These are phyloP conservation scores for Ceratocystiopsis minuta DNA, from an alignment of 2,329 filamentous ascomycete genomes.

Conservation along the genomic window DNA sequence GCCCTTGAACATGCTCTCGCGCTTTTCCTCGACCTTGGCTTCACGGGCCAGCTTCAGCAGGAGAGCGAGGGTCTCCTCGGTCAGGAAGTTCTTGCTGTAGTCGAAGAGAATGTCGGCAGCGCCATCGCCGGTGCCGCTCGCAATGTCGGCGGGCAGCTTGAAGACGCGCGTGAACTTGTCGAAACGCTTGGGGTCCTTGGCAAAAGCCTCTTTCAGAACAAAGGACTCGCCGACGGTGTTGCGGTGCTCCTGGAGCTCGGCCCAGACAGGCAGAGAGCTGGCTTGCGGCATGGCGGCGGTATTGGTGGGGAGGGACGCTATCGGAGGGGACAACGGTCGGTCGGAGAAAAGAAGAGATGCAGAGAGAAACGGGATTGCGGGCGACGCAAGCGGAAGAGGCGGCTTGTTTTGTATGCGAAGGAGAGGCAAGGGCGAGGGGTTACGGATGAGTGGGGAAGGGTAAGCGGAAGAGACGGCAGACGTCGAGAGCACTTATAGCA, in stretches of 20 bases:
- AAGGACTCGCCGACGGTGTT: conserved; percentile 73
- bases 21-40: conserved; percentile 77
- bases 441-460: no score
- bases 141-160: conserved; percentile 57
- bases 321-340: no score
- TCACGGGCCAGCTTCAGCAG: conserved; percentile 83
- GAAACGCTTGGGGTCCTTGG: conserved; percentile 75
- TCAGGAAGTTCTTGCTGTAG: conserved; percentile 98
- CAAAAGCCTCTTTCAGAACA: conserved; percentile 83
- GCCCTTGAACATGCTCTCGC: conserved; percentile 92
- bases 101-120: conserved; percentile 84
- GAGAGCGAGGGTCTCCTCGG: conserved; percentile 74
- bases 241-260: conserved; percentile 80
- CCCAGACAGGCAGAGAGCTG: conserved; percentile 72
- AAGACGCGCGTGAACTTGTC: conserved; percentile 79
- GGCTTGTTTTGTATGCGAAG: no score
- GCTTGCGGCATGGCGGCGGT: conserved; percentile 55
- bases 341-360: no score
- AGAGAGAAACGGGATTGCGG: no score
- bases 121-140: conserved; percentile 21
- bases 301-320: no score
- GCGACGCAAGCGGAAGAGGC: no score
- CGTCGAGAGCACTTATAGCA: no score
- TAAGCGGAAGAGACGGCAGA: no score
- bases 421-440: no score